phyloP scores from a whole-genome alignment of 371 early-diverging fungal species.

The Mortierella sp. region DNA sequence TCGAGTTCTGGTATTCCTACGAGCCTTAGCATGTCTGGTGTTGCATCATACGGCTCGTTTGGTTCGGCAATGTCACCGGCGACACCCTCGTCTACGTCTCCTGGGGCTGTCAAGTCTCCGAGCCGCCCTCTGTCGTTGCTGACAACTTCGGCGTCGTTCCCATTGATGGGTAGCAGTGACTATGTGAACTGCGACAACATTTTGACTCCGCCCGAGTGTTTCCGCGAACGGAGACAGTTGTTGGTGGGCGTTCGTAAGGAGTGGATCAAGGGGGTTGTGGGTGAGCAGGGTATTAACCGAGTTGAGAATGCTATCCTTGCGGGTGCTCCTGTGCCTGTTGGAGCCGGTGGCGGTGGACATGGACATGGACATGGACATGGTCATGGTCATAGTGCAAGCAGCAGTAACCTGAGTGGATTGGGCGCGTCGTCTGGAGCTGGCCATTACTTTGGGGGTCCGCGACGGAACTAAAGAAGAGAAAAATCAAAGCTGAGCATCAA shows the following conservation, averaged over 20 bases:
- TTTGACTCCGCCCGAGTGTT: constrained; percentile 53
- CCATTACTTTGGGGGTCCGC: neutral
- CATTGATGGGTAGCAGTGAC: constrained; percentile 36
- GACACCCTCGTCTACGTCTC: neutral
- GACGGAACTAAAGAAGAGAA: neutral
- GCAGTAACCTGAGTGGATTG: neutral
- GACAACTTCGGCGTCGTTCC: constrained; percentile 36
- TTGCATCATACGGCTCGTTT: neutral
- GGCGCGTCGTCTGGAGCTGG: constrained; percentile 6
- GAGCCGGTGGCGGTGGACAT: neutral
- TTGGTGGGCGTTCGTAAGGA: constrained; percentile 30
- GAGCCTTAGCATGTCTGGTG: neutral
- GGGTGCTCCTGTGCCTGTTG: constrained; percentile 11
- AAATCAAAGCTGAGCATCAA: too few species aligned
- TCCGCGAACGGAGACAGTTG: constrained; percentile 39
- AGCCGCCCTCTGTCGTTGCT: constrained; percentile 44
- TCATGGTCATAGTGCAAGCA: neutral
- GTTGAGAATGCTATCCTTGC: constrained; percentile 32
- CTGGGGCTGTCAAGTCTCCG: constrained; percentile 14
- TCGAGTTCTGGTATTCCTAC: neutral
- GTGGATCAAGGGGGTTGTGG: constrained; percentile 30
- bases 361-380: neutral
- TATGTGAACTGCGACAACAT: constrained; percentile 48
- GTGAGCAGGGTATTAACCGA: constrained; percentile 28
- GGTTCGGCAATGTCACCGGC: neutral